Evolutionary conservation across 768 basidiomycete species (phyloP), one percentile per base, ranked within the genome.

Genomic region (Tulasnella sp.): DNA sequence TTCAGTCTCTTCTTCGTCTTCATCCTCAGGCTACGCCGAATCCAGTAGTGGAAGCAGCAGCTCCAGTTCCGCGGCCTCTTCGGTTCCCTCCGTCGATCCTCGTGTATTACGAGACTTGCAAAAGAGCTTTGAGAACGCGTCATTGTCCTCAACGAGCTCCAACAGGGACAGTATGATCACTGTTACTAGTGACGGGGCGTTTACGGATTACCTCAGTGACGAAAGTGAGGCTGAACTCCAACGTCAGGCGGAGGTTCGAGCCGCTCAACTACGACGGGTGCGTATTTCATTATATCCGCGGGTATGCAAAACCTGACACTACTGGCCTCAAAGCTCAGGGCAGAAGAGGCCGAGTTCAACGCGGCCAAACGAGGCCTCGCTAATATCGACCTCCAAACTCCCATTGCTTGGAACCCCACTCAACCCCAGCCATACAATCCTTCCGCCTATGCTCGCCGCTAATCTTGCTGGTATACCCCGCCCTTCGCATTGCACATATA

Each of bases 141-240:
- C 37, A 3, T 34, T 80, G 28, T 80, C 79, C 22, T 75, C 79
- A 18, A 80, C 79, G 37, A 58, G 79, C 46, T 80, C 79, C 46
- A 80, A 80, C 58, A 72, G 80, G 75, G 80, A 80, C 18, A 80
- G 80, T 60, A 77, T 80, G 22, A 80, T 81, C 81, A 95, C 95
- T 5, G 89, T 95, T 79, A 94, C 92, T 5, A 95, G 94, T 12
- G 94, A 95, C 83, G 94, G 94, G 18, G 94, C 91, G 22, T 96
- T 96, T 84, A 96, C 95, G 18, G 95, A 96, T 85, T 96, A 96
- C 48, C 75, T 83, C 37, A 76, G 80, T 28, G 77, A 82, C 41
- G 94, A 96, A 86, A 95, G 94, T n/a, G 94, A 96, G 84, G 94
- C 92, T 40, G 94, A 96, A 84, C 86, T 96, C 78, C 94, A 96